These are phyloP conservation scores for Fragaria vesca DNA, from an alignment of 306 rosid genomes.

Conservation along the genomic window DNA sequence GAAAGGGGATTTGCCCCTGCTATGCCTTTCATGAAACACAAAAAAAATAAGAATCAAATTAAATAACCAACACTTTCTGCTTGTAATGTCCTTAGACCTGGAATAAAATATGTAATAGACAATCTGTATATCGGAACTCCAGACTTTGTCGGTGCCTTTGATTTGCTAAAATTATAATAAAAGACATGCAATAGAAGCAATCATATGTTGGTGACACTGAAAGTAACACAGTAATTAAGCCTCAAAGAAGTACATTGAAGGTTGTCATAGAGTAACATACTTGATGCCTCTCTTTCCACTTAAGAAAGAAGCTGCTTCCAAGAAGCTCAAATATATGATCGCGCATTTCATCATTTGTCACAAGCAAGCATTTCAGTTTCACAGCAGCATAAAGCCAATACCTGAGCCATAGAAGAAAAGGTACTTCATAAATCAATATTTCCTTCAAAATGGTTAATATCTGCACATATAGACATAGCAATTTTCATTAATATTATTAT, in stretches of 20 bases:
- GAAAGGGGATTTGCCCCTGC: neutral
- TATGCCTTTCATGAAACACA: neutral
- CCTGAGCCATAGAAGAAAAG: slow-evolving; percentile 41
- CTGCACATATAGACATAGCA: neutral
- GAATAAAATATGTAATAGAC: neutral
- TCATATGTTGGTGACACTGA: neutral
- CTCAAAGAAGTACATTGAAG: neutral
- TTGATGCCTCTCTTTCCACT: slow-evolving; percentile 96
- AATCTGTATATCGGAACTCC: neutral
- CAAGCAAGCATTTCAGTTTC: slow-evolving; percentile 74
- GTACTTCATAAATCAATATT: slow-evolving; percentile 1
- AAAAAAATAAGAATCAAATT: neutral
- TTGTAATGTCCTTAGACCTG: neutral
- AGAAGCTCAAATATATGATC: slow-evolving; percentile 92
- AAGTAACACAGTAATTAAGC: neutral
- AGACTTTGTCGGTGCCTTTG: neutral
- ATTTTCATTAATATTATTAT: neutral
- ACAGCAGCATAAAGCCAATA: slow-evolving; percentile 92
- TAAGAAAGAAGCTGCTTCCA: slow-evolving; percentile 71
- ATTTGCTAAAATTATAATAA: neutral
- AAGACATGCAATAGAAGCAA: neutral
- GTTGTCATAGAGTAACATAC: slow-evolving; percentile 41
- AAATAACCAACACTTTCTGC: neutral
- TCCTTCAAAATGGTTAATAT: neutral
- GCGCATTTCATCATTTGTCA: slow-evolving; percentile 93